Evolutionary conservation across 2,329 filamentous ascomycete species (phyloP), one percentile per base, ranked within the genome.

Genomic region (Colletotrichum echinochloae): DNA sequence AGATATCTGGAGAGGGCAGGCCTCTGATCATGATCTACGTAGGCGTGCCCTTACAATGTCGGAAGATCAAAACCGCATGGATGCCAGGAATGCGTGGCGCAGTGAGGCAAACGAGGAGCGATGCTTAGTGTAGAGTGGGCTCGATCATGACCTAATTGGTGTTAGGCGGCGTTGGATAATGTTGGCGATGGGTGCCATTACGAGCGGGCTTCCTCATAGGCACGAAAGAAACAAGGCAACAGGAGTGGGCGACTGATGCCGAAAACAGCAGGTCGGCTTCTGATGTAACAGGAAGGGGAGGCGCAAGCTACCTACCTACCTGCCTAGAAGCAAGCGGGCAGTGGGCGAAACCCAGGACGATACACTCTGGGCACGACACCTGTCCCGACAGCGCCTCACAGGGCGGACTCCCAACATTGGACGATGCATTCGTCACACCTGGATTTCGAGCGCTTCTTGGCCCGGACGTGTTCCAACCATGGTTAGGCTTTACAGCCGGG

Each of bases 181-280:
- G 59, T n/a, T 30, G 59, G 12, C 23, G 46, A 51, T 23, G 37
- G 39, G 46, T 30, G 44, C 14, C 33, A 48, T n/a, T 23, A 41
- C 30, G 28, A 44, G n/a, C 30, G 12, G 56, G 28, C 20, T 20
- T 35, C 2, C n/a, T 60, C 14, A 20, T 23, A 35, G n/a, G 39
- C 18, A 14, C 26, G 28, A 30, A 23, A 16, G 8, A 35, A 28
- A 18, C 8, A 9, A 20, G 16, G 26, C 49, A 52, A 4, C 12
- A 16, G 16, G 3, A 37, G 23, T 48, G 35, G 56, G 37, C 28
- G 37, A 39, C 26, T 20, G 9, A n/a, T 16, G 44, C 54, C 66
- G 55, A 37, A 56, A 57, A 37, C 51, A 64, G 61, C 41, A 41
- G 57, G 41, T 60, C 20, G 30, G 66, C 62, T 65, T 51, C 66